Percentiles rank a stretch among this genome's conserved stretches.
Conservation (phyloP, 2,329 filamentous ascomycete genomes). For the Pestalotiopsis fici region DNA sequence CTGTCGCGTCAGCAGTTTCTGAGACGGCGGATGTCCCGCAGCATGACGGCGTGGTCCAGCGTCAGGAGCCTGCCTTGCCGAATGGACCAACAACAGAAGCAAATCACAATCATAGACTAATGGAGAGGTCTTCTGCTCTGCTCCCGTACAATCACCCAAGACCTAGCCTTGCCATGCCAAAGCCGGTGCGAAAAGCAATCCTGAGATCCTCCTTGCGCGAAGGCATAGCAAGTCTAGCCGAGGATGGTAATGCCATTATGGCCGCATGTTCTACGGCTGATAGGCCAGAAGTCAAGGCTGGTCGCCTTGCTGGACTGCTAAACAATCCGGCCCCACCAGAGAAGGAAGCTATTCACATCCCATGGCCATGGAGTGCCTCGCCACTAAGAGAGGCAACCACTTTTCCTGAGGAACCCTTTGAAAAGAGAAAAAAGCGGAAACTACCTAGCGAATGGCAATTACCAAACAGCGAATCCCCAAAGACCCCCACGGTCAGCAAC, state of each 20-base stretch:
- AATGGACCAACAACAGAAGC: neutral
- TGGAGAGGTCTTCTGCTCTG: conserved; percentile 7
- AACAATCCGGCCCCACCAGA: conserved; percentile 17
- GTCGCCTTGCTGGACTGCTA: conserved; percentile 22
- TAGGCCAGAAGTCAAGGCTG: neutral
- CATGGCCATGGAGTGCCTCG: too few species aligned
- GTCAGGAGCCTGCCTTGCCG: neutral
- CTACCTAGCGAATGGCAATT: conserved; percentile 39
- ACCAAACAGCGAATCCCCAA: conserved; percentile 14
- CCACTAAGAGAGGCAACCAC: neutral
- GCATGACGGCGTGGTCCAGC: neutral
- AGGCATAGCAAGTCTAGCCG: conserved; percentile 22
- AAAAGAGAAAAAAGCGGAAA: conserved; percentile 37
- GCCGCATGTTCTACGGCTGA: neutral
- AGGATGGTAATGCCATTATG: conserved; percentile 19
- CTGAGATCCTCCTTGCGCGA: conserved; percentile 9
- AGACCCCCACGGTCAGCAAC: conserved; percentile 9
- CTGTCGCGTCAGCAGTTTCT: neutral
- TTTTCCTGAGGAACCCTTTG: conserved; percentile 18
- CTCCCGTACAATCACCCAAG: neutral
- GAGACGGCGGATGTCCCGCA: neutral
- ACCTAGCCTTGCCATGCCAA: neutral
- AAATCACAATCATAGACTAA: neutral
- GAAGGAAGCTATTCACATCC: conserved; percentile 9
- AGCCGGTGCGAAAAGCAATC: conserved; percentile 6